A percentile compares a stretch with the other conserved stretches of the same genome.
These are phyloP conservation scores for Fusarium concolor DNA, from an alignment of 2,329 filamentous ascomycete genomes.

Conservation along the genomic window DNA sequence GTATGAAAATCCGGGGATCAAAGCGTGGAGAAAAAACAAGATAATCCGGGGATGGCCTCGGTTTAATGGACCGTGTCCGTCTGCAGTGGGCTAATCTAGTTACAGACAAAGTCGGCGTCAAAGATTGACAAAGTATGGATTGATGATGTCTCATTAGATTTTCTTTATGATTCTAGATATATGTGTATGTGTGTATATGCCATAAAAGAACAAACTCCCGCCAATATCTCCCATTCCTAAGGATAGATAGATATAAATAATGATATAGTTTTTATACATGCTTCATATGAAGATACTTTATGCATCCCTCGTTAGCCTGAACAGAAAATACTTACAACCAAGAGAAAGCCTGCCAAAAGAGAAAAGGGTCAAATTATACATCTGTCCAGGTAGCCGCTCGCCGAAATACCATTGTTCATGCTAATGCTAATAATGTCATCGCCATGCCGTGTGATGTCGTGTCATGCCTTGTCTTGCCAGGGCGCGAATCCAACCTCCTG, in stretches of 20 bases:
- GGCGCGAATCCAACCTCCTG: constrained; percentile 3
- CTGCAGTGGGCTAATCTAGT: constrained; percentile 3
- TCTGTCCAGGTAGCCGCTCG: constrained; percentile 31
- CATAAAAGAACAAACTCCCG: not conserved
- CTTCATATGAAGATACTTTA: constrained; percentile 18
- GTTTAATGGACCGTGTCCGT: constrained; percentile 6
- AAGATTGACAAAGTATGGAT: not conserved
- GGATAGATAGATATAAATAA: not conserved
- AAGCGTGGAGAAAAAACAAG: constrained; percentile 25
- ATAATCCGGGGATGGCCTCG: constrained; percentile 8
- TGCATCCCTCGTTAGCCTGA: constrained; percentile 16
- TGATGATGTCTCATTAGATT: constrained; percentile 12
- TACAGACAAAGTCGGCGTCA: not conserved
- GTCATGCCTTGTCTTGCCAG: constrained; percentile 16
- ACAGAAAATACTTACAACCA: constrained; percentile 3
- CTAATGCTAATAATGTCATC: constrained; percentile 32
- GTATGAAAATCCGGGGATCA: constrained; percentile 37
- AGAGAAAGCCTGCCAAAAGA: not conserved
- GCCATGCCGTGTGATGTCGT: constrained; percentile 24
- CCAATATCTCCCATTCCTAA: constrained; percentile 2
- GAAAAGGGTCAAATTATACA: constrained; percentile 26
- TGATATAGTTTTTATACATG: constrained; percentile 36
- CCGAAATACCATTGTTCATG: constrained; percentile 30
- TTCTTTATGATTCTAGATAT: constrained; percentile 31
- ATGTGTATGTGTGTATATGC: constrained; percentile 3